These are phyloP conservation scores for Spergularia bocconei DNA, from an alignment of 148 eudicot species.

Conservation along the genomic window DNA sequence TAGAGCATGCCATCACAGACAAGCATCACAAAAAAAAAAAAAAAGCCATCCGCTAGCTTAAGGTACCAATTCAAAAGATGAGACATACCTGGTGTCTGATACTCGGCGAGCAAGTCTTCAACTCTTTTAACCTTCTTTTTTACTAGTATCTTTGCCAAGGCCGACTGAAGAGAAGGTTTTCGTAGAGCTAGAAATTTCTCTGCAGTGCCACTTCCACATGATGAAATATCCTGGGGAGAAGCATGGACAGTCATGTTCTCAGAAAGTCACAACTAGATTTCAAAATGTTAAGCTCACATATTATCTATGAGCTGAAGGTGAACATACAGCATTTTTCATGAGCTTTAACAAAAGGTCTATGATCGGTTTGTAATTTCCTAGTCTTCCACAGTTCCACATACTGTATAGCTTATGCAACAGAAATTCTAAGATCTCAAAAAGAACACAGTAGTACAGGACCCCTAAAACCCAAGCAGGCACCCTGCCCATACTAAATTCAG, in stretches of 20 bases:
- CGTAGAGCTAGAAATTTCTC: slow-evolving; percentile 73
- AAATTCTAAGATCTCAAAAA: neutral
- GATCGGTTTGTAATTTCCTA: neutral
- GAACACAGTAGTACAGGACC: neutral
- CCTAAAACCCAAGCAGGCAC: neutral
- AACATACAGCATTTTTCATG: neutral
- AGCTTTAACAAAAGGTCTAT: neutral
- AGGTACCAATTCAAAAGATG: neutral
- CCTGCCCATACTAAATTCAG: neutral
- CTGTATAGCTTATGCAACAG: neutral
- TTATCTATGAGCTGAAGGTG: neutral
- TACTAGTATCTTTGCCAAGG: slow-evolving; percentile 66
- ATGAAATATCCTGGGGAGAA: slow-evolving; percentile 50
- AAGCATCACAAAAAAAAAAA: neutral
- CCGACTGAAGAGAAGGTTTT: slow-evolving; percentile 59
- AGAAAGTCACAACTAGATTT: neutral
- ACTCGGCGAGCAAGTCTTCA: slow-evolving; percentile 53
- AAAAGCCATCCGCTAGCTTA: neutral
- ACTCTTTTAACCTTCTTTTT: slow-evolving; percentile 58
- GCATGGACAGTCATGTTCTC: neutral
- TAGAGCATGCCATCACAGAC: no score
- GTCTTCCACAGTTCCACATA: neutral
- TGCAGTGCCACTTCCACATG: slow-evolving; percentile 69
- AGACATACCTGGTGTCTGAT: slow-evolving; percentile 57
- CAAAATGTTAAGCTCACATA: neutral